These are phyloP conservation scores for Pestalotiopsis sp. DNA, from an alignment of 2,329 filamentous ascomycete genomes.

Conservation along the genomic window DNA sequence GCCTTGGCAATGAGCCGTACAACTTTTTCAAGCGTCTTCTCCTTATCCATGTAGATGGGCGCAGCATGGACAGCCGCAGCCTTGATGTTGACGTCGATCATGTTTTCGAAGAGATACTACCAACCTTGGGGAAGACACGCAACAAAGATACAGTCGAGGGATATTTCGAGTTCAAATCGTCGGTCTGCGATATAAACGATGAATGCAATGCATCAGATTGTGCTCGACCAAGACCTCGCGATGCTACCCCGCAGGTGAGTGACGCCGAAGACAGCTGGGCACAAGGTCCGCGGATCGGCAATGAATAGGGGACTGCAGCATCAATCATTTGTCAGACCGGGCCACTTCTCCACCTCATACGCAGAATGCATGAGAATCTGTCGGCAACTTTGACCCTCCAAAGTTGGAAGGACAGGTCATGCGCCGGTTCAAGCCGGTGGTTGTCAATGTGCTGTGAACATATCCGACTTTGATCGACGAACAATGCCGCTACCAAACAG, in stretches of 20 bases:
- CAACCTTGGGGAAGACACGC: not conserved
- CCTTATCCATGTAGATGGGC: slow-evolving; percentile 24
- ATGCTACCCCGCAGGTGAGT: not conserved
- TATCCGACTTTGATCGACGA: not conserved
- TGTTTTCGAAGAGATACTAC: not conserved
- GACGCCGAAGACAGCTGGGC: not conserved
- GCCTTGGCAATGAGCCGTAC: slow-evolving; percentile 18
- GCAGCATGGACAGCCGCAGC: slow-evolving; percentile 21
- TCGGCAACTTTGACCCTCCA: not conserved
- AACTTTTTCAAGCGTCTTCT: slow-evolving; percentile 19
- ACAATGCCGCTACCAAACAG: not conserved
- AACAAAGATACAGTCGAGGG: not conserved
- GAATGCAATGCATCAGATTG: not conserved
- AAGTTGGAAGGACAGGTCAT: not conserved
- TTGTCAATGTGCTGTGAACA: not conserved
- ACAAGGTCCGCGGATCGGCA: not conserved
- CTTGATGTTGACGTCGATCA: slow-evolving; percentile 17
- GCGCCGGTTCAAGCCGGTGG: not conserved
- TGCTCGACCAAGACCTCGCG: not conserved
- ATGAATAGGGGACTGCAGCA: not conserved
- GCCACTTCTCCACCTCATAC: not conserved
- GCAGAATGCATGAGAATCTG: not conserved
- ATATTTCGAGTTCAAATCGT: not conserved
- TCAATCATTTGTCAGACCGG: not conserved
- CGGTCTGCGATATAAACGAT: not conserved